Evolutionary conservation across 306 rosid genomes (phyloP), one percentile per base, ranked within the genome.

Genomic region (Prunus dulcis): DNA sequence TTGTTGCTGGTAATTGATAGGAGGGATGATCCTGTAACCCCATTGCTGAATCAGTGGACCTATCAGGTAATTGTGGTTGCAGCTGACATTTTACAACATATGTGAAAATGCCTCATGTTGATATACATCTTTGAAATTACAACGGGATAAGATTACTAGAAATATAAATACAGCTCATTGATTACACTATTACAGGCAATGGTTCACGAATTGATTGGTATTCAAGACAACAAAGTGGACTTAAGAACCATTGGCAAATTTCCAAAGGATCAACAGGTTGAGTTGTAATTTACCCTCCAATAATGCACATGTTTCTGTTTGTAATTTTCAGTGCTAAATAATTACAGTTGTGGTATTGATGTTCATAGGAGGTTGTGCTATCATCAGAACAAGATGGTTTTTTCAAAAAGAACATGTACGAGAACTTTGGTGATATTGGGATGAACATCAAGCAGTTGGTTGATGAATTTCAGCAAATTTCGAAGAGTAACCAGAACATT

Each of bases 351-450:
- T 73, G 74, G 73, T 67, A 46, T 80, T 72, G 58, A 12, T 78
- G 63, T 77, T 74, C 46, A 34, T 84, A 95, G 98, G 99, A 92
- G 85, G 87, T 95, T 82, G 99, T 95, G 86, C 85, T 95, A 82
- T 95, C 98, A 73, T 90, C 97, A 38, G 98, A 95, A 69, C 97
- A 92, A 80, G 98, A 95, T 89, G 78, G 84, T 13, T 95, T 95
- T 85, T 95, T 90, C 87, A 92, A 95, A 81, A 77, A 85, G 72
- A 95, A 92, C 84, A 92, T 95, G 97, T 89, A 89, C 25, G 98
- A 95, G 68, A 95, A 95, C 81, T 92, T 95, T 84, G 99, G 99
- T 78, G 99, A 92, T 81, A 95, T 95, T 76, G 98, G 99, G 65
- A 85, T 92, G 98, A 95, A 95, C 80, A 92, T 95, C 80, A 95